These are phyloP conservation scores for Petunia secreta DNA, from an alignment of 257 asterid species.

Conservation along the genomic window DNA sequence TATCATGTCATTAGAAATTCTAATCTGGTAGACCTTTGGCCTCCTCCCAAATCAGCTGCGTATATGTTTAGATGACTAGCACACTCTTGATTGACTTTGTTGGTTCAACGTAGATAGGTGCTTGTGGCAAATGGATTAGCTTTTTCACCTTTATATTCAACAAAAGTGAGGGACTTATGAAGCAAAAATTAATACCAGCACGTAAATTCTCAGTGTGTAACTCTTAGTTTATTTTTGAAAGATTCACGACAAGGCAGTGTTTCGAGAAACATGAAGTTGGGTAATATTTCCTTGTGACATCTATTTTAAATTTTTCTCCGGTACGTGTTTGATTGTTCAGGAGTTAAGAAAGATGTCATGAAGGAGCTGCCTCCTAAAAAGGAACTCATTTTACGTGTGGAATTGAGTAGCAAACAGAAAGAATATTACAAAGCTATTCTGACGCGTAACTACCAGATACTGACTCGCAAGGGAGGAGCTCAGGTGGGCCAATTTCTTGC, in stretches of 20 bases:
- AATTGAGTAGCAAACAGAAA: constrained; percentile 91
- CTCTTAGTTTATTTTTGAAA: constrained; percentile 2
- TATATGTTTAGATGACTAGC: constrained; percentile 1
- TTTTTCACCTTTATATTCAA: constrained; percentile 15
- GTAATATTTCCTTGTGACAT: not conserved
- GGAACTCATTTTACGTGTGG: constrained; percentile 95
- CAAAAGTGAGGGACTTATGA: not conserved
- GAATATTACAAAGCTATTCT: constrained; percentile 95
- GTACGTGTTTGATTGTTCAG: constrained; percentile 49
- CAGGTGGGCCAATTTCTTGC: constrained; percentile 59
- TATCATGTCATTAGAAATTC: constrained; percentile 22
- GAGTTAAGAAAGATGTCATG: constrained; percentile 96
- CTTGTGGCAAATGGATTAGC: not conserved
- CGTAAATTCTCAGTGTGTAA: not conserved
- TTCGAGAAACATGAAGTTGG: constrained; percentile 8
- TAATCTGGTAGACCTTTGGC: constrained; percentile 3
- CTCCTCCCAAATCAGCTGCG: constrained; percentile 7
- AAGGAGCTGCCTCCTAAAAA: constrained; percentile 93
- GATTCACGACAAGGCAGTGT: not conserved
- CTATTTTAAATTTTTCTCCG: constrained; percentile 14
- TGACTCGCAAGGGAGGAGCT: constrained; percentile 96
- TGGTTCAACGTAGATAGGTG: not conserved
- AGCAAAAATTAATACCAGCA: constrained; percentile 12
- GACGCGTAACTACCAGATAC: constrained; percentile 92
- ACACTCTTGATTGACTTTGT: not conserved